A percentile compares a stretch with the other conserved stretches of the same genome.
Evolutionary conservation across 1,284 basidiomycete species (phyloP).

Genomic region (Marasmius tenuissimus): DNA sequence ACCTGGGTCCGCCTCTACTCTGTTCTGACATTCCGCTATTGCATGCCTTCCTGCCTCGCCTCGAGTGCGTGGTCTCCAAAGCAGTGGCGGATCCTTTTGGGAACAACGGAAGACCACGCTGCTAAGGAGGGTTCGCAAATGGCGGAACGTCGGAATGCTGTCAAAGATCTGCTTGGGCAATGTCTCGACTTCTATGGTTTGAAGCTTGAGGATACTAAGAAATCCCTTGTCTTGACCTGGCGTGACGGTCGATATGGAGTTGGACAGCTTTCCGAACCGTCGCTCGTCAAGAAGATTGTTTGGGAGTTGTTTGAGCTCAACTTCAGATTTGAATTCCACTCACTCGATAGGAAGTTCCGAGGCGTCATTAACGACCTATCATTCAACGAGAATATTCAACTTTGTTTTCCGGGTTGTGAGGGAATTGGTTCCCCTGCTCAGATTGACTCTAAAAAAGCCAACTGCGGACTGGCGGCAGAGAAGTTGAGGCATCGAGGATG

Average conservation of each 20-base stretch:
- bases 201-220: background rate
- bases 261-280: background rate
- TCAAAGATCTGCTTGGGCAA: background rate
- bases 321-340: background rate
- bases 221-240: background rate
- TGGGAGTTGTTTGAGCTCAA: no score
- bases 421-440: background rate
- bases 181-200: background rate
- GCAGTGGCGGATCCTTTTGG: no score
- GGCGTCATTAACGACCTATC: background rate
- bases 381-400: background rate
- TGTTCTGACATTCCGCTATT: no score
- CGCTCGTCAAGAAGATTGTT: background rate
- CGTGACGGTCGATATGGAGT: background rate
- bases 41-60: no score
- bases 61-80: background rate
- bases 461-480: background rate
- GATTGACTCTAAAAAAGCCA: background rate
- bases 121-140: background rate
- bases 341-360: background rate
- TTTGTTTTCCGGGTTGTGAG: background rate
- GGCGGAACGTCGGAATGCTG: background rate
- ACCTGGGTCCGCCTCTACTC: no score
- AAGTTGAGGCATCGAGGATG: background rate
- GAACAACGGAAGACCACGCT: no score